phyloP scores from a whole-genome alignment of 805 yeast genomes.

The Helenozyma baotianmanensis region DNA sequence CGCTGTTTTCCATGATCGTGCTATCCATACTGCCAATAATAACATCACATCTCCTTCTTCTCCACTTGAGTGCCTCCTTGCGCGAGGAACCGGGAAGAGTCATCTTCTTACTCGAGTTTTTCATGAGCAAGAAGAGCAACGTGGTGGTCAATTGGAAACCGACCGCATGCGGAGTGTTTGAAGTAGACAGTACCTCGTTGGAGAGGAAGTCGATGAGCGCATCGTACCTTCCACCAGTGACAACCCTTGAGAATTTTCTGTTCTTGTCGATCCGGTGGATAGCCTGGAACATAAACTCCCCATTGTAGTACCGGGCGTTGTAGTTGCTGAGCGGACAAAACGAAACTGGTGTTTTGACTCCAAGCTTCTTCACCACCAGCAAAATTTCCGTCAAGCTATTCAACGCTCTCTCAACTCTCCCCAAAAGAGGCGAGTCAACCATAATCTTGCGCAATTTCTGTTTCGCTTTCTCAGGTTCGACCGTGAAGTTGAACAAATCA shows the following conservation, averaged over 20 bases:
- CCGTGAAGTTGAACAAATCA: slow-evolving; percentile 65
- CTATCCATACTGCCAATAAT: slow-evolving; percentile 67
- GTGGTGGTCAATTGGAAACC: slow-evolving; percentile 76
- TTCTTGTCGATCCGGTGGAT: slow-evolving; percentile 58
- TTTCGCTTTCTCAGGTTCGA: slow-evolving; percentile 62
- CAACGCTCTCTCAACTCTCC: slow-evolving; percentile 59
- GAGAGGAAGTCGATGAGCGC: slow-evolving; percentile 62
- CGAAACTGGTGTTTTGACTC: slow-evolving; percentile 52
- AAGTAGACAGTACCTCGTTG: slow-evolving; percentile 32
- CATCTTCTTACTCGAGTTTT: slow-evolving; percentile 16
- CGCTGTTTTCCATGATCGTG: slow-evolving; percentile 51
- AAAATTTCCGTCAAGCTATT: slow-evolving; percentile 58
- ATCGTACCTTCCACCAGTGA: slow-evolving; percentile 95
- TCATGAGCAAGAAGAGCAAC: slow-evolving; percentile 33
- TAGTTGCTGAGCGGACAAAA: slow-evolving; percentile 83
- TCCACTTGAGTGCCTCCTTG: slow-evolving; percentile 40
- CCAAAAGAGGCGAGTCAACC: slow-evolving; percentile 65
- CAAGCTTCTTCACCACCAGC: slow-evolving; percentile 50
- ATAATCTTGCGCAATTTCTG: slow-evolving; percentile 61
- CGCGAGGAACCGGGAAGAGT: slow-evolving; percentile 21
- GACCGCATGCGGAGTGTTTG: slow-evolving; percentile 51
- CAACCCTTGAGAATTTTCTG: slow-evolving; percentile 47
- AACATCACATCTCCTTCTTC: slow-evolving; percentile 70
- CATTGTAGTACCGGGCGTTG: slow-evolving; percentile 70
- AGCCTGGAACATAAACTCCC: slow-evolving; percentile 87